Evolutionary conservation across 2,329 filamentous ascomycete species (phyloP).

Genomic region (Aureobasidium sp.): DNA sequence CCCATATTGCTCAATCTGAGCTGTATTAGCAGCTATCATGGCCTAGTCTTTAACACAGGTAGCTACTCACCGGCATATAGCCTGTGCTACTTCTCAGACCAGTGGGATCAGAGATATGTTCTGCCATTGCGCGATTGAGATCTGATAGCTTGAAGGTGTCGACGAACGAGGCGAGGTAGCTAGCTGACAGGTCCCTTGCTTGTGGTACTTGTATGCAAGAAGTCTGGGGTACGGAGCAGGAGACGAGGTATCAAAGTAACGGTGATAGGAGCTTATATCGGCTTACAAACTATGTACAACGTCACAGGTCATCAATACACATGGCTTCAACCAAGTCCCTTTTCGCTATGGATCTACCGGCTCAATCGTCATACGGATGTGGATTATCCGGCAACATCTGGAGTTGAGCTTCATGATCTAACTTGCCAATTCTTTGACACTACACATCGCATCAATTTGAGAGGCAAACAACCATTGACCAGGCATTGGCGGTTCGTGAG

Average conservation of each 20-base stretch:
- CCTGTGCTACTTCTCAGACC: conserved; percentile 6
- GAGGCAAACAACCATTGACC: background rate
- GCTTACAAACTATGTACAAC: background rate
- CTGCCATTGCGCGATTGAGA: background rate
- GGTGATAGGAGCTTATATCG: background rate
- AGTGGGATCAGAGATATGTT: conserved; percentile 11
- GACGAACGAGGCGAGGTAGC: background rate
- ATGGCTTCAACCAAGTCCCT: background rate
- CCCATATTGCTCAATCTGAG: conserved; percentile 63
- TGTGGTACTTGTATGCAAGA: background rate
- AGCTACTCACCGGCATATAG: conserved; percentile 13
- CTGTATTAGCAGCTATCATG: background rate
- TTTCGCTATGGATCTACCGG: background rate
- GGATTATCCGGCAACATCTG: background rate
- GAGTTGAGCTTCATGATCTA: background rate
- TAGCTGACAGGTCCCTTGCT: background rate
- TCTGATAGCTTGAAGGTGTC: background rate
- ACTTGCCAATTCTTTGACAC: too few species aligned
- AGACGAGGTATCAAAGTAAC: background rate
- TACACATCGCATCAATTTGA: background rate
- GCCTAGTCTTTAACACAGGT: background rate
- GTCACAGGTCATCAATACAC: background rate
- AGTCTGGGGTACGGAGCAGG: background rate
- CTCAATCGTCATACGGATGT: background rate
- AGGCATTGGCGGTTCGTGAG: background rate